Evolutionary conservation across 164 flowering plant genomes (phyloP), one percentile per base, ranked within the genome.

Genomic region (Aristolochia contorta): DNA sequence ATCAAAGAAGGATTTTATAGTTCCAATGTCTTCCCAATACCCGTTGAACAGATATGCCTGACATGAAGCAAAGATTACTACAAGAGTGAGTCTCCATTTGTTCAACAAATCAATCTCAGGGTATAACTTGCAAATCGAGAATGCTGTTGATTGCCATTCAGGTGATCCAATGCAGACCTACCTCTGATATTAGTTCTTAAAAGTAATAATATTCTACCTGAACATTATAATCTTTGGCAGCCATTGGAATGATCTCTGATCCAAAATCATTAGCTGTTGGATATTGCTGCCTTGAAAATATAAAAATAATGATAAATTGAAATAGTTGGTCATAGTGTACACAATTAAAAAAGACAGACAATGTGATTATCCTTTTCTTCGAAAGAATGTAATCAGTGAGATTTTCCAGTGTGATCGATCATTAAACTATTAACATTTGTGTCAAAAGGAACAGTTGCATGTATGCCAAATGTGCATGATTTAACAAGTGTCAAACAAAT

Each of bases 11-110:
- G 85, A 72, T 67, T 72, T 81, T 57, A 89, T 77, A 27, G 89
- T 89, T 59, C 97, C 94, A 57, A 89, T 87, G 54, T 89, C 97
- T 53, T 89, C 97, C 94, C 94, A 90, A 63, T 90, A 90, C 69
- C 81, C 97, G 69, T 82, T 81, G 70, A 87, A 90, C 37, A 85
- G 52, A 66, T 80, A 90, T 24, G 85, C 94, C 97, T 89, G 82
- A 15, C 46, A 72, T 21, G 54, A 63, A 14, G 24, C 53, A 41
- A 25, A 37, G 43, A 10, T 37, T 8, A 37, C 3, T 27, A 27
- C 30, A 27, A 27, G 30, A 2, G 5, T 2, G 30, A 27, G 30
- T 27, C 30, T 27, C 30, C 30, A 27, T 27, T 27, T 27, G 30
- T 27, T 27, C 30, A 27, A 27, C 30, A 27, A 27, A 27, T 27